A percentile compares a stretch with the other conserved stretches of the same genome.
Conservation (phyloP, 106 monocot genomes). For the Apostasia ramifera region DNA sequence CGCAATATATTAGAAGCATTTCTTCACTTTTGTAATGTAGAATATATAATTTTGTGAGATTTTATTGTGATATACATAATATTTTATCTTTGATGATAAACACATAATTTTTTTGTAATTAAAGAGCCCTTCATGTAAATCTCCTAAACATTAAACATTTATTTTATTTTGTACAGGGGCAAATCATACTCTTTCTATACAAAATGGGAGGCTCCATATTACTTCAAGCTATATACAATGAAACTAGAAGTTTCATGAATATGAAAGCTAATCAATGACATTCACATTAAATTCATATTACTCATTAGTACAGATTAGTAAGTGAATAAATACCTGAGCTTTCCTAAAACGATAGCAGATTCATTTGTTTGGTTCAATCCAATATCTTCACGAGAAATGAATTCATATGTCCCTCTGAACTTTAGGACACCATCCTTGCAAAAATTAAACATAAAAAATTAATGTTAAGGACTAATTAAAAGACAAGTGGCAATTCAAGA, state of each 20-base stretch:
- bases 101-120: too few relatives aligned
- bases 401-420: constrained; percentile 23
- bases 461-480: too few relatives aligned
- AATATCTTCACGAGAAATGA: constrained; percentile 20
- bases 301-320: background rate
- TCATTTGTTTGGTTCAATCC: constrained; percentile 11
- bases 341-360: constrained; percentile 17
- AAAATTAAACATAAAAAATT: background rate
- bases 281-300: background rate
- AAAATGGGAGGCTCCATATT: background rate
- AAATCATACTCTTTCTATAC: background rate
- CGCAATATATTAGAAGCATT: too few relatives aligned
- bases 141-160: too few relatives aligned
- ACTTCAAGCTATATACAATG: background rate
- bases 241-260: background rate
- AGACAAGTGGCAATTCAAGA: background rate
- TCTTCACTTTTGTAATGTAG: too few relatives aligned
- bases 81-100: too few relatives aligned
- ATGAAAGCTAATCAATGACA: background rate
- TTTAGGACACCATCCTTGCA: constrained; percentile 21
- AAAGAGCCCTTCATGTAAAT: too few relatives aligned
- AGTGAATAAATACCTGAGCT: constrained; percentile 10
- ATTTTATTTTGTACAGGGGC: background rate
- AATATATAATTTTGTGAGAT: too few relatives aligned
- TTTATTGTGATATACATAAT: too few relatives aligned